Percentiles rank a stretch among this genome's conserved stretches.
Conservation (phyloP, 2,329 filamentous ascomycete genomes). For the Arthrobotrys megalospora region DNA sequence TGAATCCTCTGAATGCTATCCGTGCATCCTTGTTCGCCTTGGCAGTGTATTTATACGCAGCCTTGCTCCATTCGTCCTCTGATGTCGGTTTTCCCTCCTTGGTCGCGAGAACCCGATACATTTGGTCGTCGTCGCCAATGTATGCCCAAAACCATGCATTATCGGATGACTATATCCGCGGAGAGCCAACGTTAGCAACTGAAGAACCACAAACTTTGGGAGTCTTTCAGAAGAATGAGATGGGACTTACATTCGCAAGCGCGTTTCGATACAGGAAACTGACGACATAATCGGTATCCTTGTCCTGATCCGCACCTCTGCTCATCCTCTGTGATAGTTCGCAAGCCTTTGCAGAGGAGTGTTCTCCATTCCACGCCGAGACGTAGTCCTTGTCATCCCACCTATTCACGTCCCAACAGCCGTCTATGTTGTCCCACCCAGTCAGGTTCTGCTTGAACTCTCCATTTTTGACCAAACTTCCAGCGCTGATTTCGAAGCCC, state of each 20-base stretch:
- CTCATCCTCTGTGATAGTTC: constrained; percentile 41
- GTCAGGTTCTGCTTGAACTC: constrained; percentile 52
- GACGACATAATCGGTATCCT: constrained; percentile 52
- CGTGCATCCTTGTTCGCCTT: constrained; percentile 42
- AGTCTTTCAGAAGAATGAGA: neutral
- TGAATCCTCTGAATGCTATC: constrained; percentile 39
- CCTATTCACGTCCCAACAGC: constrained; percentile 43
- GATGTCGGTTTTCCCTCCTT: constrained; percentile 46
- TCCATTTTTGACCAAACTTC: constrained; percentile 40
- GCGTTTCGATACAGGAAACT: constrained; percentile 57
- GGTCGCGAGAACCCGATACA: constrained; percentile 32
- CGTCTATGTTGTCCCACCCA: constrained; percentile 31
- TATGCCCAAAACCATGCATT: constrained; percentile 53
- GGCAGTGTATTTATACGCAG: constrained; percentile 50
- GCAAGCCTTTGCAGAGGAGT: constrained; percentile 14
- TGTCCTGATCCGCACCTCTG: constrained; percentile 6
- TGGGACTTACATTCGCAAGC: constrained; percentile 2
- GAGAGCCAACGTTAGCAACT: constrained; percentile 14
- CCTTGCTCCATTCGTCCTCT: constrained; percentile 37
- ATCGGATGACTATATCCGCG: constrained; percentile 14
- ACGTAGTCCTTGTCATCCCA: constrained; percentile 54
- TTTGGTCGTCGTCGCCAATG: constrained; percentile 45
- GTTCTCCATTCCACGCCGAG: constrained; percentile 43
- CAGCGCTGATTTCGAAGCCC: constrained; percentile 23
- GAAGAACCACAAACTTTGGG: neutral